Base-by-base conservation (phyloP, 495 filamentous ascomycete genomes). In the Annulohypoxylon nitens region DNA sequence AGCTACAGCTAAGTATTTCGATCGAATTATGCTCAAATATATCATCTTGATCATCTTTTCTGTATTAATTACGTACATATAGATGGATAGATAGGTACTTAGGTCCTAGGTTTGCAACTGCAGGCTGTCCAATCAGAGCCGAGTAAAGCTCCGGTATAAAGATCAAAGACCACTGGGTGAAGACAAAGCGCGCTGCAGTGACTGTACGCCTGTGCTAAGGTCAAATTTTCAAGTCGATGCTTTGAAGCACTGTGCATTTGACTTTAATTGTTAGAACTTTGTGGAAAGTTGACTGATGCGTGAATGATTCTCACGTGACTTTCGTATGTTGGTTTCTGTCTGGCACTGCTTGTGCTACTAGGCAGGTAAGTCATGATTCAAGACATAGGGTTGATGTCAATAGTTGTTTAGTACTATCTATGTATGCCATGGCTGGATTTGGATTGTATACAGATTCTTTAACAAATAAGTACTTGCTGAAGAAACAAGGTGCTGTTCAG, bases 221-320 rank as follows among this genome's bases (percentile, higher is more conserved):
- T 23, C 20, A 23, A 23, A 23, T 23, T 23, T 23, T 23, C 20
- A 23, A 23, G 20, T 23, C 20, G 20, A 23, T 23, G 20, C 20
- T 30, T 30, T 0, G 11, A 43, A 43, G 39, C 39, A n/a, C 39
- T 43, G 39, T 4, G 12, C 39, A 5, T n/a, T 4, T n/a, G 12
- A 43, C 11, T n/a, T 43, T 11, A n/a, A 43, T 3, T 43, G 39
- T 43, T n/a, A 43, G 11, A n/a, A 11, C 39, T 43, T 43, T 43
- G 5, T 14, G 4, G 12, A 12, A 41, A 41, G 9, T 12, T n/a
- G 14, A 14, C 4, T 43, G 12, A n/a, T 39, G 7, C 18, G 18
- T 57, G 26, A 37, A 50, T 50, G 54, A 10, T 10, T 58, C n/a
- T 39, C 54, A 58, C 54, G 54, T 39, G 54, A 58, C 54, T 34